Evolutionary conservation across 2,329 filamentous ascomycete genomes (phyloP).

Genomic region (Plectosphaerella plurivora): DNA sequence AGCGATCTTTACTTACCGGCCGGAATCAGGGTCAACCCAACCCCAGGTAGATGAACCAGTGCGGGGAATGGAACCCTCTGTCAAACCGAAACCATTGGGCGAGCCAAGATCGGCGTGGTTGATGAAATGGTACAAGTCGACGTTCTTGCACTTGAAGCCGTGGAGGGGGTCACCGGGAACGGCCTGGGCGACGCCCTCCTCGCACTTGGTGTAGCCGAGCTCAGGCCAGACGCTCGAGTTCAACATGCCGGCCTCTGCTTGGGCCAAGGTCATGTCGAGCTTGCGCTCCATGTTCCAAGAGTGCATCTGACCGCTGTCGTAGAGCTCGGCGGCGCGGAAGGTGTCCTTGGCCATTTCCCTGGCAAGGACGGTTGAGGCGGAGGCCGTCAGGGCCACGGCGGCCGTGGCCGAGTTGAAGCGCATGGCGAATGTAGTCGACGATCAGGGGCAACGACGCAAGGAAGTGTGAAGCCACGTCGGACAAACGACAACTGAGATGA

Average conservation of each 20-base stretch:
- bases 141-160: slow-evolving; percentile 12
- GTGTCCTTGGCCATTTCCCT: slow-evolving; percentile 10
- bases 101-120: slow-evolving; percentile 47
- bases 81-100: slow-evolving; percentile 10
- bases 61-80: slow-evolving; percentile 5
- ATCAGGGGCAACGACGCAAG: not conserved
- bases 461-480: not conserved
- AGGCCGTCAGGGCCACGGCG: slow-evolving; percentile 9
- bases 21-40: slow-evolving; percentile 33
- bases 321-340: slow-evolving; percentile 9
- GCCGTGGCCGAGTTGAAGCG: slow-evolving; percentile 9
- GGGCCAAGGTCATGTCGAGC: slow-evolving; percentile 4
- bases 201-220: slow-evolving; percentile 7
- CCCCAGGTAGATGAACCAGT: slow-evolving; percentile 30
- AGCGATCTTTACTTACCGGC: slow-evolving; percentile 13
- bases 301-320: slow-evolving; percentile 12
- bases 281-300: slow-evolving; percentile 11
- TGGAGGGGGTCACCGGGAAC: slow-evolving; percentile 11
- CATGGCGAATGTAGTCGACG: slow-evolving; percentile 3
- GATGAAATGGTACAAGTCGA: slow-evolving; percentile 45
- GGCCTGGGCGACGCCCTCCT: slow-evolving; percentile 11
- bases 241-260: slow-evolving; percentile 10
- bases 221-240: slow-evolving; percentile 12
- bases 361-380: slow-evolving; percentile 3
- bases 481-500: not conserved